Conservation (phyloP, 2,329 filamentous ascomycete species). For the Exutisphaerella laricina region DNA sequence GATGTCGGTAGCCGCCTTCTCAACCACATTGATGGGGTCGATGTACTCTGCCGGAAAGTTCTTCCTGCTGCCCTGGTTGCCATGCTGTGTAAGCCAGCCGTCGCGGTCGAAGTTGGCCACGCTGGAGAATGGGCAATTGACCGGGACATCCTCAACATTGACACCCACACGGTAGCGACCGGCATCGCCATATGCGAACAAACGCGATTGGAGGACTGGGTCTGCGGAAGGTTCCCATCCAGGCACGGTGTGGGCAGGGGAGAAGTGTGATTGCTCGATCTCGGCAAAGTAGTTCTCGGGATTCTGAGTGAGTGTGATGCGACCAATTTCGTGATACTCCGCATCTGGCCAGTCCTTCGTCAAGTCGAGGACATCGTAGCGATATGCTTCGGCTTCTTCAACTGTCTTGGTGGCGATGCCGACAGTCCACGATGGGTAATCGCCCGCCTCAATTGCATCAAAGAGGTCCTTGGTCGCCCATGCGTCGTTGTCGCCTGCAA, state of each 20-base stretch:
- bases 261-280: constrained; percentile 50
- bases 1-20: constrained; percentile 20
- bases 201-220: constrained; percentile 45
- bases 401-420: constrained; percentile 45
- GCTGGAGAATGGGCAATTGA: constrained; percentile 41
- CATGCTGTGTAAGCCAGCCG: constrained; percentile 21
- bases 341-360: constrained; percentile 50
- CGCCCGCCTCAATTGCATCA: constrained; percentile 40
- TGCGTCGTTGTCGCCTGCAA: constrained; percentile 47
- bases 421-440: constrained; percentile 42
- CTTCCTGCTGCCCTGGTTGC: constrained; percentile 24
- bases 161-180: constrained; percentile 50
- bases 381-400: constrained; percentile 45
- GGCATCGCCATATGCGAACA: constrained; percentile 45
- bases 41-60: constrained; percentile 27
- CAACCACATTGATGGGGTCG: constrained; percentile 26
- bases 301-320: constrained; percentile 50
- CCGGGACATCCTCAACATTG: constrained; percentile 48
- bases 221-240: constrained; percentile 48
- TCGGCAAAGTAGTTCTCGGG: constrained; percentile 49
- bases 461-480: constrained; percentile 47
- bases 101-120: constrained; percentile 31
- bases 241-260: constrained; percentile 47
- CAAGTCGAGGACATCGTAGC: constrained; percentile 50
- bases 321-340: constrained; percentile 45